Evolutionary conservation across 2,329 filamentous ascomycete species (phyloP), one percentile per base, ranked within the genome.

Genomic region (Ophiobolus disseminans): DNA sequence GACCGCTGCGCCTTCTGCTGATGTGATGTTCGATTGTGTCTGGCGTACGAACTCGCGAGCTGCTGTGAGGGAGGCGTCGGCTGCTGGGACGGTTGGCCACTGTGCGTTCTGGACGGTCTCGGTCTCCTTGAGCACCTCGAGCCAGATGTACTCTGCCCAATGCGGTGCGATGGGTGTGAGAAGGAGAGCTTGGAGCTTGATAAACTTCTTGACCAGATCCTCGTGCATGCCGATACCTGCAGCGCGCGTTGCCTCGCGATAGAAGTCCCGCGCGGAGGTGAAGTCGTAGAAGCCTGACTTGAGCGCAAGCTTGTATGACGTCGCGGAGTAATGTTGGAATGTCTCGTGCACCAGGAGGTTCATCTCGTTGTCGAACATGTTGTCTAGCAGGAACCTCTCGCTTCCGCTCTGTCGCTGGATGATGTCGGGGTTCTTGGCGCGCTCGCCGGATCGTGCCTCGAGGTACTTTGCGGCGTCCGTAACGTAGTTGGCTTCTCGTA

Each of bases 71-170:
- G 80, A 78, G 4, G 87, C 77, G 54, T 89, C 80, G 1, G 86
- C 79, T 17, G 82, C 80, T 1, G 88, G 84, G 0, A 90, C 85
- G 40, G 82, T 76, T 11, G 91, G 91, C 81, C 85, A 96, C 31
- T 80, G 80, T 10, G 89, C 91, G 42, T 86, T 85, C 76, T 97
- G 92, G 64, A 99, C 85, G 6, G 88, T 89, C 45, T 80, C 76
- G 26, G 83, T 73, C 78, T 87, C 91, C 70, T 88, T 85, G 52
- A 99, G 84, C 2, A 97, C 85, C 75, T 97, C 93, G 45, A 89
- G 84, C 91, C 91, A 97, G 69, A 99, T 86, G 75, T 96, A 89
- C 70, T 99, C 94, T 37, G 90, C 82, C 88, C 91, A 97, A 76
- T 99, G 94, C 49, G 94, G 93, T 2, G 93, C 87, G 55, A 97